A percentile compares a stretch with the other conserved stretches of the same genome.
Conservation (phyloP, 1,284 basidiomycete species). For the Trametes sp. region DNA sequence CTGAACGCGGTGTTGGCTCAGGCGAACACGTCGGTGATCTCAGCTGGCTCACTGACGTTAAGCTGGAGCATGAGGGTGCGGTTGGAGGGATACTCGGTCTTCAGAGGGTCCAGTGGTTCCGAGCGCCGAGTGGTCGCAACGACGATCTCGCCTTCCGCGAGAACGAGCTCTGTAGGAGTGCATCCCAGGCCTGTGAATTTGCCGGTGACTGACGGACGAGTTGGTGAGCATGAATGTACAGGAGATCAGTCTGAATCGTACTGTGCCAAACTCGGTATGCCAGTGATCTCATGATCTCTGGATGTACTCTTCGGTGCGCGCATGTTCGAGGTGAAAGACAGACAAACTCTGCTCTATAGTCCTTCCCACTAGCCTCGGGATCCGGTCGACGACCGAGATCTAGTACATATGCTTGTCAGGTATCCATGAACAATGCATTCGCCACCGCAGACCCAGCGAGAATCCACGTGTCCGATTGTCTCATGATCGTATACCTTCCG, state of each 20-base stretch:
- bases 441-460: too few relatives aligned
- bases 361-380: too few relatives aligned
- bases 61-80: conserved; percentile 47
- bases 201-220: conserved; percentile 38
- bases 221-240: background rate
- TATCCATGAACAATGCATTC: too few relatives aligned
- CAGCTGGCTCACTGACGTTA: conserved; percentile 46
- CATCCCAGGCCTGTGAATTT: conserved; percentile 44
- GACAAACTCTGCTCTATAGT: too few relatives aligned
- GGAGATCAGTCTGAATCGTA: conserved; percentile 1
- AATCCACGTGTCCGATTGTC: too few relatives aligned
- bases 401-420: too few relatives aligned
- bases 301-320: too few relatives aligned
- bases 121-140: conserved; percentile 44
- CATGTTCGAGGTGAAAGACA: too few relatives aligned
- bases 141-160: conserved; percentile 42
- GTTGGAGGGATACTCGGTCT: conserved; percentile 21
- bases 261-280: conserved; percentile 31
- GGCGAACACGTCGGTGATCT: conserved; percentile 45
- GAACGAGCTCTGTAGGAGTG: conserved; percentile 34
- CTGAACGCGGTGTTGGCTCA: conserved; percentile 45
- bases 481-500: too few relatives aligned
- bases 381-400: too few relatives aligned
- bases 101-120: conserved; percentile 35
- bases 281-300: conserved; percentile 5